Evolutionary conservation across 768 basidiomycete genomes (phyloP).

Genomic region (Pleurotus pulmonarius): DNA sequence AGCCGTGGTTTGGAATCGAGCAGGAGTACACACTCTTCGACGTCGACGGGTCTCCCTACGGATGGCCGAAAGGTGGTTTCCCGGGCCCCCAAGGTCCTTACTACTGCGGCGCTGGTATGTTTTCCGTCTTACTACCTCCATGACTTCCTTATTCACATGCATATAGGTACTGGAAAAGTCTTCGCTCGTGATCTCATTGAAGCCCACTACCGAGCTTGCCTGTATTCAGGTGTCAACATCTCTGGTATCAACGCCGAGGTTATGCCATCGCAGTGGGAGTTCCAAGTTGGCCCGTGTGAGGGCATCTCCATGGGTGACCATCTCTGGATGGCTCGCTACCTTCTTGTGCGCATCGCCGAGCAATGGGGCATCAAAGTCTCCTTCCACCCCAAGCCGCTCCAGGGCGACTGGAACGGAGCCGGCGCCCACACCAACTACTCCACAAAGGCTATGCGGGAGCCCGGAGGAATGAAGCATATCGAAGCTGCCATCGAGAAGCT

Average conservation of each 20-base stretch:
- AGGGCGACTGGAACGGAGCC: conserved; percentile 99
- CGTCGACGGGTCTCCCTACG: conserved; percentile 83
- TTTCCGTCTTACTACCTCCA: conserved; percentile 10
- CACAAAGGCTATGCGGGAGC: conserved; percentile 91
- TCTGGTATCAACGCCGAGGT: conserved; percentile 99
- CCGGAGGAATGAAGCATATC: conserved; percentile 89
- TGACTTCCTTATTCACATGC: conserved; percentile 14
- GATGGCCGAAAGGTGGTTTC: conserved; percentile 99
- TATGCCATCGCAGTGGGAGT: conserved; percentile 99
- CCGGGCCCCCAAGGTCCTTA: conserved; percentile 99
- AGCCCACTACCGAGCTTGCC: conserved; percentile 97
- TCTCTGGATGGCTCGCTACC: conserved; percentile 98
- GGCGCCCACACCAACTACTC: conserved; percentile 99
- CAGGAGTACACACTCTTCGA: conserved; percentile 99
- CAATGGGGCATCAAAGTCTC: conserved; percentile 98
- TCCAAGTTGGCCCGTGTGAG: conserved; percentile 98
- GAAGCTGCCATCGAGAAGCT: conserved; percentile 94
- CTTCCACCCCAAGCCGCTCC: conserved; percentile 98
- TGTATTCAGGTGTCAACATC: conserved; percentile 95
- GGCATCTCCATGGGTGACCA: conserved; percentile 99
- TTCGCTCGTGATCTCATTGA: conserved; percentile 98
- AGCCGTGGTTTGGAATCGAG: conserved; percentile 98
- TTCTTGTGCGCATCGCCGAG: conserved; percentile 93
- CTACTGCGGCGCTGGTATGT: conserved; percentile 96
- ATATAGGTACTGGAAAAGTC: conserved; percentile 88